Evolutionary conservation across 2,329 filamentous ascomycete species (phyloP).

Genomic region (Xylariomycetidae sp.): DNA sequence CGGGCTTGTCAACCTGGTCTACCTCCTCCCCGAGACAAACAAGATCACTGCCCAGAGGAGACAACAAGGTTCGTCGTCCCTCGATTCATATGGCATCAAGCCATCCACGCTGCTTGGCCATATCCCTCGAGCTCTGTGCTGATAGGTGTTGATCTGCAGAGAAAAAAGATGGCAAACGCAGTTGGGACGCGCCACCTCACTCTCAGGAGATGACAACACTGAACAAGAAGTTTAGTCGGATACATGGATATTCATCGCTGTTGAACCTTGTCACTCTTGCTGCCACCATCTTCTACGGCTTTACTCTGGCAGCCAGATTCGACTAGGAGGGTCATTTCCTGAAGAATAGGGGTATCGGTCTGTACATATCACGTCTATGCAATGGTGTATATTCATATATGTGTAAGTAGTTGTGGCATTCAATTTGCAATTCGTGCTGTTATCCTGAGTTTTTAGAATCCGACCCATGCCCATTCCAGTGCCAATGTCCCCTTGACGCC

Average conservation of each 20-base stretch:
- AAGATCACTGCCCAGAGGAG: conserved; percentile 71
- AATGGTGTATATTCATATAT: too few relatives aligned
- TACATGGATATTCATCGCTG: conserved; percentile 79
- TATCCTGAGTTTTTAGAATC: too few relatives aligned
- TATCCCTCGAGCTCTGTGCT: too few relatives aligned
- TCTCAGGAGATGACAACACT: conserved; percentile 77
- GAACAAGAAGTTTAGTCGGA: conserved; percentile 71
- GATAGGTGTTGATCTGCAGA: conserved; percentile 53
- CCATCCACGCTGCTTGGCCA: too few relatives aligned
- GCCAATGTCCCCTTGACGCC: too few relatives aligned
- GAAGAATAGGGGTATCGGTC: too few relatives aligned
- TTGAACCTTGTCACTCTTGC: conserved; percentile 70
- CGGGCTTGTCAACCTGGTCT: conserved; percentile 63
- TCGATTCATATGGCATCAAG: too few relatives aligned
- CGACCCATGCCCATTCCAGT: too few relatives aligned
- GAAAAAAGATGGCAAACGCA: conserved; percentile 84
- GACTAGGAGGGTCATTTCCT: conserved; percentile 36
- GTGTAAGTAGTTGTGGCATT: too few relatives aligned
- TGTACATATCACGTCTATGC: too few relatives aligned
- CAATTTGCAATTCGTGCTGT: too few relatives aligned
- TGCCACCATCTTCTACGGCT: conserved; percentile 72
- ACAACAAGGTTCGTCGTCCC: conserved; percentile 64
- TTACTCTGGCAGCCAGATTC: conserved; percentile 63
- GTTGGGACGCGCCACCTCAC: conserved; percentile 72
- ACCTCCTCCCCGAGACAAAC: conserved; percentile 72